phyloP scores from a whole-genome alignment of 306 rosid species.

The Psophocarpus tetragonolobus region DNA sequence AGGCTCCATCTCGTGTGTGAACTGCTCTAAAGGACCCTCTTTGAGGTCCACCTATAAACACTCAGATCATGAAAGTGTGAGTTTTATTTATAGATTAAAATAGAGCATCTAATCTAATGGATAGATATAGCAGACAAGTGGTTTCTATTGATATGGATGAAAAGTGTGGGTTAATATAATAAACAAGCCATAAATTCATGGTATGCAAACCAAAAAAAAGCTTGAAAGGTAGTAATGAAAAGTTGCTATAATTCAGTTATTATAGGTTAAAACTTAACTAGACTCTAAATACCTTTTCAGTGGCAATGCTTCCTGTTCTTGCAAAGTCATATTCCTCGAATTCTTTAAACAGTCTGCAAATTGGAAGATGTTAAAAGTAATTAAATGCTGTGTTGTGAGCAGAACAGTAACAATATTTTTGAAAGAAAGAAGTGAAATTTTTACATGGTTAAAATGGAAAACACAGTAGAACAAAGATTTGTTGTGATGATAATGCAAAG shows the following conservation, averaged over 20 bases:
- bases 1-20: conserved; percentile 98
- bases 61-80: neutral
- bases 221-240: too few relatives aligned
- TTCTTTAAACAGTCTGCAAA: conserved; percentile 72
- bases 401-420: neutral
- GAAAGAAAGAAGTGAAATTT: too few relatives aligned
- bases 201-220: too few relatives aligned
- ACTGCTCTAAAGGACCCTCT: conserved; percentile 93
- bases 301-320: conserved; percentile 78
- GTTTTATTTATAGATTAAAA: neutral
- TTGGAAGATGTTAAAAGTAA: neutral
- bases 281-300: conserved; percentile 60
- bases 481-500: too few relatives aligned
- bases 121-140: neutral
- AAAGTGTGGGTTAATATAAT: neutral
- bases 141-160: neutral
- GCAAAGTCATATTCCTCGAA: conserved; percentile 85
- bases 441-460: too few relatives aligned
- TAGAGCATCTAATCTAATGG: neutral
- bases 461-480: too few relatives aligned
- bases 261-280: neutral
- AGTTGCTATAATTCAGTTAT: too few relatives aligned
- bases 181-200: neutral
- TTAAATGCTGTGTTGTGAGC: too few relatives aligned
- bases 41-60: conserved; percentile 77